phyloP scores from a whole-genome alignment of 2,329 filamentous ascomycete species.

The Fusarium equiseti region DNA sequence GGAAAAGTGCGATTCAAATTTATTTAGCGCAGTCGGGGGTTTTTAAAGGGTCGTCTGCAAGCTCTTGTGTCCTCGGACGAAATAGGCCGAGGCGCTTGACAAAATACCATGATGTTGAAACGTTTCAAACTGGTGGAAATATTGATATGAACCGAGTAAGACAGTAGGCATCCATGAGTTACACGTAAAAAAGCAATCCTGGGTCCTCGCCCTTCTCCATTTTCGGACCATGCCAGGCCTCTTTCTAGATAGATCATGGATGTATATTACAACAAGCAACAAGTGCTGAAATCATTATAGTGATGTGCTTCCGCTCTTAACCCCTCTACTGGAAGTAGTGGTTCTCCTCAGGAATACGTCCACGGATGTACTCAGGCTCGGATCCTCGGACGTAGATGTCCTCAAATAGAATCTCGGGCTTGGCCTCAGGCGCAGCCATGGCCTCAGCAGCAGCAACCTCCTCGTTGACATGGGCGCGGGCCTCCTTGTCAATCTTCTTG shows the following conservation, averaged over 20 bases:
- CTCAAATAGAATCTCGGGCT: conserved; percentile 88
- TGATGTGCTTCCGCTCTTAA: conserved; percentile 32
- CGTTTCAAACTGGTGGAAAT: background rate
- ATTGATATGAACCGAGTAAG: conserved; percentile 15
- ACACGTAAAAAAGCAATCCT: conserved; percentile 40
- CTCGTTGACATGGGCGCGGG: conserved; percentile 83
- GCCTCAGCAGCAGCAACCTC: conserved; percentile 92
- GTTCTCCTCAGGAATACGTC: conserved; percentile 44
- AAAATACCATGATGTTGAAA: conserved; percentile 19
- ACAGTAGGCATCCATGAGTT: conserved; percentile 40
- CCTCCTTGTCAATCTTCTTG: conserved; percentile 95
- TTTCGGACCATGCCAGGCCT: conserved; percentile 44
- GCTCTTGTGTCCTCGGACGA: conserved; percentile 28
- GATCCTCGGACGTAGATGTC: conserved; percentile 46
- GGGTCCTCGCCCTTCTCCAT: conserved; percentile 42
- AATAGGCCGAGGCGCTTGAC: conserved; percentile 31
- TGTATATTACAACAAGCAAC: conserved; percentile 51
- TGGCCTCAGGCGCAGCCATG: conserved; percentile 84
- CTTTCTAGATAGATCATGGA: conserved; percentile 48
- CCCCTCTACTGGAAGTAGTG: conserved; percentile 41
- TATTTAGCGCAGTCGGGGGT: conserved; percentile 18
- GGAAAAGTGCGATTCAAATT: conserved; percentile 16
- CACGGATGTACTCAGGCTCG: conserved; percentile 48
- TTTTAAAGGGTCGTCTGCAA: conserved; percentile 26
- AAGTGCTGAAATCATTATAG: conserved; percentile 52